Base-by-base conservation (phyloP, 148 eudicot species). In the Limonium bicolor region DNA sequence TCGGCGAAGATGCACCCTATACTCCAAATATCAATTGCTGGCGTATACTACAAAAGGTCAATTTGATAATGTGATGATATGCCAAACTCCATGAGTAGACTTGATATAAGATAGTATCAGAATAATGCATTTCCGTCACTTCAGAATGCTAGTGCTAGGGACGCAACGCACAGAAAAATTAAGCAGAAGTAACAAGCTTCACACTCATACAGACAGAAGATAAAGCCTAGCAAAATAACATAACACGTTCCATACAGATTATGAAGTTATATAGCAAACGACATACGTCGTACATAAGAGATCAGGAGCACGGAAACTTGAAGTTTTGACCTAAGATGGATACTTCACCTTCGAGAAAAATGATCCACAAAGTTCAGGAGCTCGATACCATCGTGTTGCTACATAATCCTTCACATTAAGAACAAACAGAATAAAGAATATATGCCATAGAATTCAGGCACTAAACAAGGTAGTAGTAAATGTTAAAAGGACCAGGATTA, bases 1-100 rank as follows among this genome's bases (percentile, higher is more conserved):
- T 88, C 96, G 3, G 94, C 96, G 74, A 88, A 88, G 63, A 88
- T 88, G 51, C 96, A 88, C 45, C 96, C 96, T 67, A 88, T 80
- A 68, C 96, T 88, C 94, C 96, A 83, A 29, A 80, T 83, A 62
- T 88, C 94, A 53, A 88, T 68, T 27, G 86, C 96, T 20, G 92
- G 94, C 35, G 96, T 88, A 41, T 83, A 88, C 96, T 83, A 81
- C 66, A 68, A 39, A 27, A 28, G 23, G 6, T 6, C 11, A 24
- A 14, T 0, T n/a, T n/a, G n/a, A n/a, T n/a, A n/a, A n/a, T n/a
- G n/a, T n/a, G n/a, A n/a, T n/a, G n/a, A n/a, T n/a, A n/a, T n/a
- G n/a, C n/a, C n/a, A n/a, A n/a, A n/a, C n/a, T n/a, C n/a, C n/a
- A n/a, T n/a, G n/a, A n/a, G n/a, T n/a, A n/a, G n/a, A n/a, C n/a